A percentile compares a stretch with the other conserved stretches of the same genome.
These are phyloP conservation scores for Pythium scleroteichum DNA, from an alignment of 352 stramenopile genomes.

Conservation along the genomic window DNA sequence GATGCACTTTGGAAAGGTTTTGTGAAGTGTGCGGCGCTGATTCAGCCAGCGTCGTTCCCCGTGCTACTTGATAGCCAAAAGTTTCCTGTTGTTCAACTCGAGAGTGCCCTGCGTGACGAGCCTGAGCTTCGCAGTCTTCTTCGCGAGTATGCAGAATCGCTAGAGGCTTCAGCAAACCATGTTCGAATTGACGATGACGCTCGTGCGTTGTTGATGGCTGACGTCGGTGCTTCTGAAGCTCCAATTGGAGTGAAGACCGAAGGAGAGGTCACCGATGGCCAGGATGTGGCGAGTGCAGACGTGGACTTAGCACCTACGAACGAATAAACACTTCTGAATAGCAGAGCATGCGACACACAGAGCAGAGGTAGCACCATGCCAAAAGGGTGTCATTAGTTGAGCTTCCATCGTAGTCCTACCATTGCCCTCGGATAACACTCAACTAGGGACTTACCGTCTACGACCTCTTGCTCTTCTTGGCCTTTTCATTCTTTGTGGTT, in stretches of 20 bases:
- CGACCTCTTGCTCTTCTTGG: too few species aligned
- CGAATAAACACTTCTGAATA: neutral
- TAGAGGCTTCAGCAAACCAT: conserved; percentile 6
- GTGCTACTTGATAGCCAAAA: conserved; percentile 43
- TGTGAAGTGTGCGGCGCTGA: conserved; percentile 72
- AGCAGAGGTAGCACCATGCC: too few species aligned
- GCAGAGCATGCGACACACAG: too few species aligned
- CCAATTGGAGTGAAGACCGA: neutral
- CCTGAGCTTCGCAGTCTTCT: conserved; percentile 54
- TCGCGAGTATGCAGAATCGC: conserved; percentile 35
- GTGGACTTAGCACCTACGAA: neutral
- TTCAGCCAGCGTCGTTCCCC: conserved; percentile 72
- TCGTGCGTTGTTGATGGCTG: conserved; percentile 15
- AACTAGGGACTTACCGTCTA: too few species aligned
- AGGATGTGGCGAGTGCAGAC: too few species aligned
- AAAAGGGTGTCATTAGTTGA: too few species aligned
- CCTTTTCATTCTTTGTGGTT: neutral
- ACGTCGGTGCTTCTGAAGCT: neutral
- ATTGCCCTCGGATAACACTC: too few species aligned
- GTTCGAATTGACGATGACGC: conserved; percentile 24
- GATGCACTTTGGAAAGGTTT: conserved; percentile 80
- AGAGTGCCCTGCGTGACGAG: conserved; percentile 57
- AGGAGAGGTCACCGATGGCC: neutral
- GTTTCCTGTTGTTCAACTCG: conserved; percentile 53
- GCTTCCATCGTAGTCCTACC: too few species aligned